phyloP scores from a whole-genome alignment of 805 yeast species.

The Candida khao-thaluensis region DNA sequence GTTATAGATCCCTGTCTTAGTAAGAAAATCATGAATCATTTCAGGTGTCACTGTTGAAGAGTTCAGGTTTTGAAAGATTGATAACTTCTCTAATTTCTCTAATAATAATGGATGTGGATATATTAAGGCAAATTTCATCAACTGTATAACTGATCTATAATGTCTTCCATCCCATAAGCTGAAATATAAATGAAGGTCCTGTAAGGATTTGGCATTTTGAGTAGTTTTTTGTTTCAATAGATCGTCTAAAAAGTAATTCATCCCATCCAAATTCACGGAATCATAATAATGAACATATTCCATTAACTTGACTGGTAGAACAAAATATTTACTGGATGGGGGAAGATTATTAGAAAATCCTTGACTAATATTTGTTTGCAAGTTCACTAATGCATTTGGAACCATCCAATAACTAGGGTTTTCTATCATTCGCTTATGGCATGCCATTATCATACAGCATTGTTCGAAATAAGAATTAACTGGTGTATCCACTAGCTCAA shows the following conservation, averaged over 20 bases:
- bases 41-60: not conserved
- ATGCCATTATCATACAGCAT: slow-evolving; percentile 27
- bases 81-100: slow-evolving; percentile 1
- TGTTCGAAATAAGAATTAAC: slow-evolving; percentile 26
- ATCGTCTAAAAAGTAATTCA: slow-evolving; percentile 20
- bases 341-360: slow-evolving; percentile 29
- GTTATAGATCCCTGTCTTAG: slow-evolving; percentile 8
- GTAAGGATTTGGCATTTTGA: slow-evolving; percentile 16
- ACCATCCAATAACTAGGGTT: slow-evolving; percentile 30
- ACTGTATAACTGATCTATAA: slow-evolving; percentile 23
- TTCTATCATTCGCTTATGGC: slow-evolving; percentile 21
- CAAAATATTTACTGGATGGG: slow-evolving; percentile 21
- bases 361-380: slow-evolving; percentile 21
- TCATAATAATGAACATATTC: slow-evolving; percentile 11
- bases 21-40: slow-evolving; percentile 1
- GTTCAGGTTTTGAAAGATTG: slow-evolving; percentile 3
- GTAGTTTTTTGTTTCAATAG: slow-evolving; percentile 19
- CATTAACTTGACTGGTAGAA: slow-evolving; percentile 21
- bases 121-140: slow-evolving; percentile 27
- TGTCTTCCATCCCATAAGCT: slow-evolving; percentile 33
- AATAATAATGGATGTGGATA: slow-evolving; percentile 30
- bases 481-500: slow-evolving; percentile 12
- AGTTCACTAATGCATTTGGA: slow-evolving; percentile 14
- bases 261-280: slow-evolving; percentile 18
- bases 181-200: slow-evolving; percentile 28